Conservation (phyloP, 2,329 filamentous ascomycete genomes). For the Lachnellula hyalina region DNA sequence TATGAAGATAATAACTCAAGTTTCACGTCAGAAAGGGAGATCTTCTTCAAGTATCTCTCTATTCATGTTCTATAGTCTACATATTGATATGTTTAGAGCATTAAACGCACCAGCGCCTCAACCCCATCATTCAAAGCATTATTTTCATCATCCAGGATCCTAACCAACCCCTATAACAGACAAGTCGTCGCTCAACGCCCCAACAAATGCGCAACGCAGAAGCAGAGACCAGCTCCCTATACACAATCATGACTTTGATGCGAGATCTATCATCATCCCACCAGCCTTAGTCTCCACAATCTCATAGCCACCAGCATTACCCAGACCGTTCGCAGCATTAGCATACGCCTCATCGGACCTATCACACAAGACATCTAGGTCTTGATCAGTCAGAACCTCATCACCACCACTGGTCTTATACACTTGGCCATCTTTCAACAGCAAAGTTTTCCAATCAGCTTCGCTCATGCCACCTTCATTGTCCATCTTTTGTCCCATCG, state of each 20-base stretch:
- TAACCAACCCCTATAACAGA: not conserved
- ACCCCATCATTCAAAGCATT: too few species aligned
- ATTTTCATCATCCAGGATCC: too few species aligned
- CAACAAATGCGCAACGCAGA: not conserved
- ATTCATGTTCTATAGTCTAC: too few species aligned
- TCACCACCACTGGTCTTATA: constrained; percentile 56
- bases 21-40: too few species aligned
- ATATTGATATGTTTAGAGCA: too few species aligned
- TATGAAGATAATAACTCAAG: too few species aligned
- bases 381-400: constrained; percentile 63
- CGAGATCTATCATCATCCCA: constrained; percentile 25
- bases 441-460: constrained; percentile 54
- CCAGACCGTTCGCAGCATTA: constrained; percentile 71
- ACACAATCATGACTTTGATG: not conserved
- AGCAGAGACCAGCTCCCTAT: not conserved
- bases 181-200: not conserved
- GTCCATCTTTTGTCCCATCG: constrained; percentile 57
- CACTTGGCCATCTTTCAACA: constrained; percentile 67
- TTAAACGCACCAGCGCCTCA: too few species aligned
- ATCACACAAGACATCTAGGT: constrained; percentile 75
- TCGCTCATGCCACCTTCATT: constrained; percentile 48
- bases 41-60: too few species aligned
- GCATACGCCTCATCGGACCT: constrained; percentile 57
- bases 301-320: constrained; percentile 65
- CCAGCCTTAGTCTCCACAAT: constrained; percentile 73